Evolutionary conservation across 768 basidiomycete species (phyloP).

Genomic region (Collybia mongolica): DNA sequence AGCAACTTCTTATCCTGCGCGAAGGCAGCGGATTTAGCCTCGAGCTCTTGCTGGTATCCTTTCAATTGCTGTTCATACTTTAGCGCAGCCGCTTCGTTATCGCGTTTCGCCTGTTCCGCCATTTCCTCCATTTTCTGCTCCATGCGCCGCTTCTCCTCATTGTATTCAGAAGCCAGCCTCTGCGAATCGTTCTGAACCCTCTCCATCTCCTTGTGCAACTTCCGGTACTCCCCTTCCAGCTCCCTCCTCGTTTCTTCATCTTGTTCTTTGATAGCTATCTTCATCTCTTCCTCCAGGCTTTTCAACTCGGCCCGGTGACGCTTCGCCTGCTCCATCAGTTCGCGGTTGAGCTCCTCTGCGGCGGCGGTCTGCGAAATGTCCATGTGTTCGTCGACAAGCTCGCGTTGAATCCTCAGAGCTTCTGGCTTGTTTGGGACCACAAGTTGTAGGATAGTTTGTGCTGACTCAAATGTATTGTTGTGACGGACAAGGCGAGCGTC

Average conservation of each 20-base stretch:
- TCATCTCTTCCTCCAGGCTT: slow-evolving; percentile 44
- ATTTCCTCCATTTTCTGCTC: slow-evolving; percentile 25
- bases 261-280: slow-evolving; percentile 38
- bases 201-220: slow-evolving; percentile 41
- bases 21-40: too few species aligned
- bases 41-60: too few species aligned
- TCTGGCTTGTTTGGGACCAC: slow-evolving; percentile 39
- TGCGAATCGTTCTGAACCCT: slow-evolving; percentile 37
- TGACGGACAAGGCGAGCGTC: slow-evolving; percentile 47
- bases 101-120: slow-evolving; percentile 3
- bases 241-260: slow-evolving; percentile 47
- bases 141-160: slow-evolving; percentile 29
- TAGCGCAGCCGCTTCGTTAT: background rate
- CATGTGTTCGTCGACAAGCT: slow-evolving; percentile 42
- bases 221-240: slow-evolving; percentile 42
- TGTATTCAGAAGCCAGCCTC: slow-evolving; percentile 36
- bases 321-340: slow-evolving; percentile 44
- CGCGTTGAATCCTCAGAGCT: slow-evolving; percentile 51
- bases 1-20: too few species aligned
- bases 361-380: slow-evolving; percentile 51
- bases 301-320: slow-evolving; percentile 46
- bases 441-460: slow-evolving; percentile 38
- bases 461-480: slow-evolving; percentile 35
- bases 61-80: too few species aligned
- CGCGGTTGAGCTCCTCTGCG: slow-evolving; percentile 50